Evolutionary conservation across 2,329 filamentous ascomycete species (phyloP).

Genomic region (Diplocarpon rosae): DNA sequence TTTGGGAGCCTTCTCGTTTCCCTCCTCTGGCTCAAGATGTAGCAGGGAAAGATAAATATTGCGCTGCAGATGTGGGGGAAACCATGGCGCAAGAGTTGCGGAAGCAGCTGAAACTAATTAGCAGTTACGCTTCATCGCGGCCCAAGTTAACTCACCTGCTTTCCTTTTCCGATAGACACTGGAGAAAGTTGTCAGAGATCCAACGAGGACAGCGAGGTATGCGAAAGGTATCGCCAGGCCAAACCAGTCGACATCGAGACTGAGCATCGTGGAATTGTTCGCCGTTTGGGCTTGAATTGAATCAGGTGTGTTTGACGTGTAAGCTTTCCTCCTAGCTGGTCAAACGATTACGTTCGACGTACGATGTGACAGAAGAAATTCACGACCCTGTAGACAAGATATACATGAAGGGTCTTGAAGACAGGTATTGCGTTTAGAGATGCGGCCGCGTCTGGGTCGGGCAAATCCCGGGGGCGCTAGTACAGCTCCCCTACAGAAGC

Average conservation of each 20-base stretch:
- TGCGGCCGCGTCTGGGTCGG: slow-evolving; percentile 2
- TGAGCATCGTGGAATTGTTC: slow-evolving; percentile 1
- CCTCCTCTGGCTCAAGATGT: slow-evolving; percentile 57
- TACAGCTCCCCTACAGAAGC: no score
- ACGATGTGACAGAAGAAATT: no score
- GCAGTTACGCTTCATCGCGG: slow-evolving; percentile 11
- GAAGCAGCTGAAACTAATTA: slow-evolving; percentile 48
- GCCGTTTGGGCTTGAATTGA: not conserved
- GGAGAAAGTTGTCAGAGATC: slow-evolving; percentile 85
- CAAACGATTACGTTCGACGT: no score
- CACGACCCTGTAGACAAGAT: no score
- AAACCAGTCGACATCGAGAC: slow-evolving; percentile 59
- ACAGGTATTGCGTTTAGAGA: slow-evolving; percentile 10
- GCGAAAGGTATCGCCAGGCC: slow-evolving; percentile 77
- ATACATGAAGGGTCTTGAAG: slow-evolving; percentile 2
- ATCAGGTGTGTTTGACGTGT: no score
- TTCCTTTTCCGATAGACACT: slow-evolving; percentile 89
- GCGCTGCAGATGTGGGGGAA: slow-evolving; percentile 78
- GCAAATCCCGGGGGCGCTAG: no score
- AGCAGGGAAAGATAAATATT: slow-evolving; percentile 91
- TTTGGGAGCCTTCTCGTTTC: slow-evolving; percentile 53
- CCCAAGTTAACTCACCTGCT: slow-evolving; percentile 46
- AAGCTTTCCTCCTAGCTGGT: no score
- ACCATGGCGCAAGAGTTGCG: slow-evolving; percentile 87
- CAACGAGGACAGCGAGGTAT: slow-evolving; percentile 79